Evolutionary conservation across 495 filamentous ascomycete genomes (phyloP).

Genomic region (Xylaria telfairii): DNA sequence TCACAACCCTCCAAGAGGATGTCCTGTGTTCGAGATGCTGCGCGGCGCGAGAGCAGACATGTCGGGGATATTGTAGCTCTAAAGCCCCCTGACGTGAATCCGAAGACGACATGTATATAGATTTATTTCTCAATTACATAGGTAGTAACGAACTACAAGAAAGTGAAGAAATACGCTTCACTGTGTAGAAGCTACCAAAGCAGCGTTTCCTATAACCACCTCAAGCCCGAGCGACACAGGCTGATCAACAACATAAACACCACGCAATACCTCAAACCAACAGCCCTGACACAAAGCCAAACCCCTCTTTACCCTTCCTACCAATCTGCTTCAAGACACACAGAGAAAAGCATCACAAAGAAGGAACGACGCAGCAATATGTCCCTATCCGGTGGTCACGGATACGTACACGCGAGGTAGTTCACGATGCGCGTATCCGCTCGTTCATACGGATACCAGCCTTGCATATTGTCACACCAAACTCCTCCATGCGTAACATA

Average conservation of each 20-base stretch:
- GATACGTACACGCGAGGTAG: background rate
- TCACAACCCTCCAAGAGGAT: too few species aligned
- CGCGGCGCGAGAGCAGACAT: too few species aligned
- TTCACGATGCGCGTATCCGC: background rate
- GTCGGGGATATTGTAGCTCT: too few species aligned
- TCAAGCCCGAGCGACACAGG: too few species aligned
- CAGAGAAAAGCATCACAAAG: background rate
- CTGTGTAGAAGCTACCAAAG: too few species aligned
- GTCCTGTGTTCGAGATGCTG: too few species aligned
- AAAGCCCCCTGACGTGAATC: too few species aligned
- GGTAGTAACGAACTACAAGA: too few species aligned
- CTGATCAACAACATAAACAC: background rate
- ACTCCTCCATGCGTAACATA: background rate
- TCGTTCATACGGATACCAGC: constrained; percentile 6
- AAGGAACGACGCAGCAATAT: background rate
- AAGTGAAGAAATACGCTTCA: too few species aligned
- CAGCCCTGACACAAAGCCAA: background rate
- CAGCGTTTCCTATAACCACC: too few species aligned
- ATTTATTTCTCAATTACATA: too few species aligned
- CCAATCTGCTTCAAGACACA: background rate
- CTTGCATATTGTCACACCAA: background rate
- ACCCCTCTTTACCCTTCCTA: background rate
- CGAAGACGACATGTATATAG: too few species aligned
- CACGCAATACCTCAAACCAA: background rate
- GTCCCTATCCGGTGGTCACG: constrained; percentile 6